These are phyloP conservation scores for Tetrahymena malaccensis DNA, from an alignment of 73 alveolate species.

Conservation along the genomic window DNA sequence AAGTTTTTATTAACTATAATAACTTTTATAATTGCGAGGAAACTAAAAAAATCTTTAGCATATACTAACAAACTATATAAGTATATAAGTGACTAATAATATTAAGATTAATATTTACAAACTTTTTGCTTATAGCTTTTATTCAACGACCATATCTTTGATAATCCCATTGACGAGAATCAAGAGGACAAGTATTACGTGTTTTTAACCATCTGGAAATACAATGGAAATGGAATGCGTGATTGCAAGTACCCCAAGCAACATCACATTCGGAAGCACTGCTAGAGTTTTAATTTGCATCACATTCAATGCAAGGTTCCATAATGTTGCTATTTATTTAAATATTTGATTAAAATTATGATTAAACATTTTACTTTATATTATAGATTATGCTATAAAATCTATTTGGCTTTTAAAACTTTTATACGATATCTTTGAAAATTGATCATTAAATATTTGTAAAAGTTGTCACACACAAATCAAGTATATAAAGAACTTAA, in stretches of 20 bases:
- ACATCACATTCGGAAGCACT: conserved; percentile 89
- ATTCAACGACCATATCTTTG: conserved; percentile 32
- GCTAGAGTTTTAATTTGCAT: conserved; percentile 79
- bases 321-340: conserved; percentile 18
- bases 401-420: not conserved
- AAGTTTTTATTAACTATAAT: not conserved
- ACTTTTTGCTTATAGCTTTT: not conserved
- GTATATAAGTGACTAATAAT: not conserved
- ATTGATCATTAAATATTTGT: not conserved
- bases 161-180: conserved; percentile 37
- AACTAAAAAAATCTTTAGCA: not conserved
- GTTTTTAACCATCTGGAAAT: conserved; percentile 97
- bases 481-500: too few relatives aligned
- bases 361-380: not conserved
- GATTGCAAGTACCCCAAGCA: conserved; percentile 99
- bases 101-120: not conserved
- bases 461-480: conserved; percentile 49
- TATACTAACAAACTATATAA: not conserved
- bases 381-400: not conserved
- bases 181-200: conserved; percentile 60
- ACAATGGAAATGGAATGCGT: conserved; percentile 95
- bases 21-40: not conserved
- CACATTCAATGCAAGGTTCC: conserved; percentile 86
- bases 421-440: not conserved
- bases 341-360: not conserved